Conservation (phyloP, 1,284 basidiomycete genomes). For the Leccinum angustisporum region DNA sequence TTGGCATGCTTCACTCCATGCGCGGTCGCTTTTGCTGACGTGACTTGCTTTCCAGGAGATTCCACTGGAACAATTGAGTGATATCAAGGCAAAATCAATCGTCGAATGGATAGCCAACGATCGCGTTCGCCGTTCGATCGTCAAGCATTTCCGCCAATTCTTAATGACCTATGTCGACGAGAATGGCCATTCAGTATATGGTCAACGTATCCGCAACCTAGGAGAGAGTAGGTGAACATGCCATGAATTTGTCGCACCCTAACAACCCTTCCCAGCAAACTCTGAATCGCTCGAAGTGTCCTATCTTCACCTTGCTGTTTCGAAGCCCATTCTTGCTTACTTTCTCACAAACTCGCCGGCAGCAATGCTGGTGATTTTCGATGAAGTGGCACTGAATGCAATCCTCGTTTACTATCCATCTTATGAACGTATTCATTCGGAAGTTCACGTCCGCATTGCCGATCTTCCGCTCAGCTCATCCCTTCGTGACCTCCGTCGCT, state of each 20-base stretch:
- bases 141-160: slow-evolving; percentile 93
- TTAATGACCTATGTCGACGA: slow-evolving; percentile 96
- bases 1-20: slow-evolving; percentile 38
- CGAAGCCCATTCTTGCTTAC: slow-evolving; percentile 94
- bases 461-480: slow-evolving; percentile 90
- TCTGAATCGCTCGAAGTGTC: slow-evolving; percentile 97
- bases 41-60: slow-evolving; percentile 64
- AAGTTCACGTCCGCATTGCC: slow-evolving; percentile 96
- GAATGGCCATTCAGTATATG: slow-evolving; percentile 90
- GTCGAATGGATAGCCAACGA: slow-evolving; percentile 97
- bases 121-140: slow-evolving; percentile 86
- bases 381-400: slow-evolving; percentile 91
- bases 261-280: slow-evolving; percentile 62
- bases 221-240: slow-evolving; percentile 81
- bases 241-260: slow-evolving; percentile 6
- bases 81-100: slow-evolving; percentile 96
- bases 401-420: slow-evolving; percentile 95
- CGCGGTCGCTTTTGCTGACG: slow-evolving; percentile 4
- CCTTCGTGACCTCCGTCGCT: slow-evolving; percentile 90
- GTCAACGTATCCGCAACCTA: slow-evolving; percentile 87
- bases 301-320: slow-evolving; percentile 86
- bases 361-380: slow-evolving; percentile 92
- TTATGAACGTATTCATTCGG: slow-evolving; percentile 96
- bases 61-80: slow-evolving; percentile 92
- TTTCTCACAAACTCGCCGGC: slow-evolving; percentile 95